phyloP scores from a whole-genome alignment of 1,284 basidiomycete species.

The Pseudozyma flocculosa region DNA sequence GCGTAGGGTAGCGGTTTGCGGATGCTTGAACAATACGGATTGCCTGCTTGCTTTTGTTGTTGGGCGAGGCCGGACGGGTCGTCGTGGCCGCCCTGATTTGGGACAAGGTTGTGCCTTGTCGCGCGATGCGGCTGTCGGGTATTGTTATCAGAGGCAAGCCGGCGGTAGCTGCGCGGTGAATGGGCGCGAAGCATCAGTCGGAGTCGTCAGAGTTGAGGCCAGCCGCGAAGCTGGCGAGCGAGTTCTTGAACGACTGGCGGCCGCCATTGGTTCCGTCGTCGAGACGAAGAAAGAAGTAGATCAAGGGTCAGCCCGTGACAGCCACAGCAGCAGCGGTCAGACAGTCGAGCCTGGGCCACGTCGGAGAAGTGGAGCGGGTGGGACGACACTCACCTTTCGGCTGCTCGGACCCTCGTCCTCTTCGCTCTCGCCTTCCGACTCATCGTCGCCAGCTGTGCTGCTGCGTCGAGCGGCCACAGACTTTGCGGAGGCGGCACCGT shows the following conservation, averaged over 20 bases:
- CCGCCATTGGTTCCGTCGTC: background rate
- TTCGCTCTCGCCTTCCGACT: conserved; percentile 15
- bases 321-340: background rate
- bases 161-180: too few species aligned
- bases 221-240: conserved; percentile 30
- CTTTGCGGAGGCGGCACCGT: background rate
- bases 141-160: too few species aligned
- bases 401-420: conserved; percentile 19
- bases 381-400: conserved; percentile 6
- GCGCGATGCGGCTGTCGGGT: too few species aligned
- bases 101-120: too few species aligned
- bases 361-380: background rate
- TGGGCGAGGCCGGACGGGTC: too few species aligned
- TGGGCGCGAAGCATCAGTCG: too few species aligned
- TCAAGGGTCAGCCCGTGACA: too few species aligned
- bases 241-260: conserved; percentile 12
- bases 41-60: too few species aligned
- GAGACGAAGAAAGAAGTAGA: background rate
- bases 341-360: background rate
- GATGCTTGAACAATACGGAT: too few species aligned
- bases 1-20: too few species aligned
- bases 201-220: conserved; percentile 36
- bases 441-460: conserved; percentile 4
- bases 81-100: too few species aligned
- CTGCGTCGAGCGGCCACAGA: too few species aligned